Base-by-base conservation (phyloP, 2,329 filamentous ascomycete species). In the Sphaerostilbella broomeana region DNA sequence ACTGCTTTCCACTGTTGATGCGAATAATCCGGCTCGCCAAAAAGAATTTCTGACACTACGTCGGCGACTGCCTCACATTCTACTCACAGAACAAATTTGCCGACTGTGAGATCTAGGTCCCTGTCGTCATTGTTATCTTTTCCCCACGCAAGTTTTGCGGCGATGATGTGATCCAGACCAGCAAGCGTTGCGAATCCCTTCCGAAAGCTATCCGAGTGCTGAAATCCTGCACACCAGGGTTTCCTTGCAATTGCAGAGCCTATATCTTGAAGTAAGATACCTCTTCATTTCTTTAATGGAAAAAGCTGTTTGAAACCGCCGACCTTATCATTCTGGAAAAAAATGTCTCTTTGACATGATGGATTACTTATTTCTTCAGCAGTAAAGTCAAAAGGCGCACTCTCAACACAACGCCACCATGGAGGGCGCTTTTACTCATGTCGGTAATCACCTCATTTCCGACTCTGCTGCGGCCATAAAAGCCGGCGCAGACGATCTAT, bases 401-500 rank as follows among this genome's bases (percentile, higher is more conserved):
- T 16, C 35, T 16, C 35, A 28, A 42, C 29, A 39, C 13, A 34
- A 38, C 47, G 47, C 41, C 55, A 69, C 51, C 52, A 90, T 92
- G 86, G 86, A 92, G 70, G 84, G 83, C 60, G 84, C 86, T 51
- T 94, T 94, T 61, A 90, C 83, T 47, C 84, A 92, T 65, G 78
- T 90, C 56, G 85, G 84, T 55, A 94, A 92, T 67, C 84, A 89
- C 65, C 70, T 89, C 52, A 80, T 92, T 57, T 88, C 84, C 56
- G 84, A 89, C 65, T 87, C 84, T 37, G 84, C 82, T 39, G 81
- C 84, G 44, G 86, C 84, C 47, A 95, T 95, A 64, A 94, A 94
- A 56, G 88, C 88, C 49, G 83, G 78, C 54, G 79, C 85, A 55
- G 87, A 94, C 65, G 79, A 79, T 46, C 64, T 84, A 21, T 83